Conservation (phyloP, 2,329 filamentous ascomycete genomes). For the Aspergillus spinulosporus region DNA sequence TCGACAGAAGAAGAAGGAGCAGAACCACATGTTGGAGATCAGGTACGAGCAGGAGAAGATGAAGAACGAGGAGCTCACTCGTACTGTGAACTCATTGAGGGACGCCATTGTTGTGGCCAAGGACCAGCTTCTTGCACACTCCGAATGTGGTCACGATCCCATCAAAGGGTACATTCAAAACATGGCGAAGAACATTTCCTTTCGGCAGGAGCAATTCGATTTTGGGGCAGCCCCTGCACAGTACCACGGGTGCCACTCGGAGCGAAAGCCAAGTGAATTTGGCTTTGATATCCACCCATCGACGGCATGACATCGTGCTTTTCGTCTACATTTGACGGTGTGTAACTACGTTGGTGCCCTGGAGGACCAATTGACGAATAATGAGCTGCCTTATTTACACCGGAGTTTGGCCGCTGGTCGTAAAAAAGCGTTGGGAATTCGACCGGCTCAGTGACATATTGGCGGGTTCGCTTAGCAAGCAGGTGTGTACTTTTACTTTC, state of each 20-base stretch:
- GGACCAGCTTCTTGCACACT: constrained; percentile 5
- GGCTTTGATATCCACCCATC: background rate
- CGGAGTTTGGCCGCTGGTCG: background rate
- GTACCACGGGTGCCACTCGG: background rate
- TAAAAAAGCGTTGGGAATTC: background rate
- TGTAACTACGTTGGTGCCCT: background rate
- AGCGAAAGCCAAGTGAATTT: background rate
- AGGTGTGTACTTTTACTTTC: background rate
- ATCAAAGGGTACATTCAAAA: constrained; percentile 1
- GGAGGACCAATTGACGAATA: constrained; percentile 3
- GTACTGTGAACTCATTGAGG: background rate
- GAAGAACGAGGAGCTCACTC: background rate
- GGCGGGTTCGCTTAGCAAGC: background rate
- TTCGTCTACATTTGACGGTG: background rate
- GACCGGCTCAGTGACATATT: background rate
- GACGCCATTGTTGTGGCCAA: constrained; percentile 1
- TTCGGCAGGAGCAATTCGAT: background rate
- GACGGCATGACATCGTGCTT: background rate
- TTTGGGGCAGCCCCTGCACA: background rate
- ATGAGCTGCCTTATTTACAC: background rate
- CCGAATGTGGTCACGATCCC: constrained; percentile 3
- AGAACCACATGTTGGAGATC: constrained; percentile 53
- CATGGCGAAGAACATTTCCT: constrained; percentile 7
- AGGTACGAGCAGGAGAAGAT: constrained; percentile 23
- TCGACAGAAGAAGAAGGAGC: constrained; percentile 63